These are phyloP conservation scores for Trichosporon faecale DNA, from an alignment of 1,284 basidiomycete genomes.

Conservation along the genomic window DNA sequence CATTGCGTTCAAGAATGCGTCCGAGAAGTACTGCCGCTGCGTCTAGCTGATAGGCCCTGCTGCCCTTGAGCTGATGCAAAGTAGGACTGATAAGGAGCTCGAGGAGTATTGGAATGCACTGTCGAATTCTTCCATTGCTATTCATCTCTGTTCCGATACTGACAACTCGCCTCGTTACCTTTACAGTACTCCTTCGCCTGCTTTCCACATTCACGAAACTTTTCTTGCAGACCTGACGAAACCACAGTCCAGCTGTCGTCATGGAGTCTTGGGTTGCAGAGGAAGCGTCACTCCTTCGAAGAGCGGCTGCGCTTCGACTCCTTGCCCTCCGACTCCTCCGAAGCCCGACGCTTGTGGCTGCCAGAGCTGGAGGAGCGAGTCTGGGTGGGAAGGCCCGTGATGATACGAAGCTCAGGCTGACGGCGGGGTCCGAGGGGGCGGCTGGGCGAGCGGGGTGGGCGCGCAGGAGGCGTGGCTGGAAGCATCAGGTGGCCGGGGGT, in stretches of 20 bases:
- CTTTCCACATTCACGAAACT: too few species aligned
- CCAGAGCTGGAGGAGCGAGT: neutral
- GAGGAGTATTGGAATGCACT: too few species aligned
- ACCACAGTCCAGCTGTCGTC: too few species aligned
- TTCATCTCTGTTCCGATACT: too few species aligned
- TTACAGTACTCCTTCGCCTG: too few species aligned
- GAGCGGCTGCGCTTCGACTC: neutral
- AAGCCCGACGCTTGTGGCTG: neutral
- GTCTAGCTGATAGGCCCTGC: neutral
- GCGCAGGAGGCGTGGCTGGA: neutral
- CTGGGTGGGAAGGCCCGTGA: too few species aligned
- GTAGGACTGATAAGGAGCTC: too few species aligned
- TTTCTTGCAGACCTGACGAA: too few species aligned
- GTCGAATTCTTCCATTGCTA: too few species aligned
- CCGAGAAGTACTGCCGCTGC: slow-evolving; percentile 6
- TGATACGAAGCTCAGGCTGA: neutral
- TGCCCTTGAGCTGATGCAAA: too few species aligned
- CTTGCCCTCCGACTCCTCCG: neutral
- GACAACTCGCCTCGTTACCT: too few species aligned
- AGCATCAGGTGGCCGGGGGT: neutral
- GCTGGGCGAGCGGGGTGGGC: neutral
- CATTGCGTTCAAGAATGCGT: neutral
- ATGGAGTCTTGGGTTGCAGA: too few species aligned
- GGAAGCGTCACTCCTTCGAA: neutral
- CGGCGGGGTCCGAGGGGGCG: neutral